phyloP scores from a whole-genome alignment of 352 stramenopile species.

The Elongisporangium undulatum region DNA sequence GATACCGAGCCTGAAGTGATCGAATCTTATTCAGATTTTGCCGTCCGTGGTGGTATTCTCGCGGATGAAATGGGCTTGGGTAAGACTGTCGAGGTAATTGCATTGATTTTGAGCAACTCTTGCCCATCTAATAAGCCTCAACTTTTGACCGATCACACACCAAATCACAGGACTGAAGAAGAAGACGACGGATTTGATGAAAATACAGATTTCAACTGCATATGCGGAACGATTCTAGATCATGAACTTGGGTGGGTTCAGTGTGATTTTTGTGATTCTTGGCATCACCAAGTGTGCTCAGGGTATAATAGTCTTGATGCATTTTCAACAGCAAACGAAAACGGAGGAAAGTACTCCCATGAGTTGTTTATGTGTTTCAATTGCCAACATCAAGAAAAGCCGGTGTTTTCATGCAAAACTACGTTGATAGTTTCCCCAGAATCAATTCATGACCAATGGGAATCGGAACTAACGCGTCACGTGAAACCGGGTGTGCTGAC shows the following conservation, averaged over 20 bases:
- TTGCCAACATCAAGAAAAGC: conserved; percentile 38
- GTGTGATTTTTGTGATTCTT: conserved; percentile 45
- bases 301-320: conserved; percentile 14
- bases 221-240: conserved; percentile 37
- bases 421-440: conserved; percentile 93
- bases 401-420: conserved; percentile 46
- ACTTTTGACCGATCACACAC: conserved; percentile 11
- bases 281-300: conserved; percentile 65
- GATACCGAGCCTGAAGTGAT: background rate
- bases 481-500: conserved; percentile 42
- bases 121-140: conserved; percentile 16
- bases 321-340: background rate
- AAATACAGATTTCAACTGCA: conserved; percentile 28
- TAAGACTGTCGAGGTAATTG: conserved; percentile 83
- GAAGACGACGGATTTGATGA: background rate
- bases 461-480: conserved; percentile 82
- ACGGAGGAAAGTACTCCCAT: background rate
- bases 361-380: conserved; percentile 58
- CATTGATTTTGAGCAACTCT: conserved; percentile 48
- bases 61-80: conserved; percentile 92
- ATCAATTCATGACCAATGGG: conserved; percentile 90
- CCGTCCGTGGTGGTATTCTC: conserved; percentile 81
- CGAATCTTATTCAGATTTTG: conserved; percentile 3
- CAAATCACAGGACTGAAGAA: background rate
- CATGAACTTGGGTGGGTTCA: conserved; percentile 39